These are phyloP conservation scores for Lactifluus volemus DNA, from an alignment of 768 basidiomycete genomes.

Conservation along the genomic window DNA sequence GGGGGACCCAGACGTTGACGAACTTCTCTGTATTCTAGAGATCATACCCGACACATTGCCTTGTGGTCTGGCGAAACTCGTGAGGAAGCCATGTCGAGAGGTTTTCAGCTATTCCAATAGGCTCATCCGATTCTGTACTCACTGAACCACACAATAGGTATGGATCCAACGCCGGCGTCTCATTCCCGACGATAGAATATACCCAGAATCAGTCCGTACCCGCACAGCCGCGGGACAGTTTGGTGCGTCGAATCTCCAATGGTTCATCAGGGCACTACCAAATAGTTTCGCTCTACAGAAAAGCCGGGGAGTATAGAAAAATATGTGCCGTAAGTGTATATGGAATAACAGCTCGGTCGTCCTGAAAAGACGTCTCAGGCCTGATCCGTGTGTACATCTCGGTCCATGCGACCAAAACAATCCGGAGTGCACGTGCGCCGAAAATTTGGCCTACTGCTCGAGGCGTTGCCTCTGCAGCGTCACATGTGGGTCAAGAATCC, in stretches of 20 bases:
- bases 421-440: constrained; percentile 41
- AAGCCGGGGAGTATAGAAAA: neutral
- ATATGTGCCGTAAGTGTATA: neutral
- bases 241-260: neutral
- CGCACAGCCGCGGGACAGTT: neutral
- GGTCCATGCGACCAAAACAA: constrained; percentile 41
- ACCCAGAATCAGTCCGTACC: neutral
- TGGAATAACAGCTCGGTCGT: neutral
- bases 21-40: constrained; percentile 12
- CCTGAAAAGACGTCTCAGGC: constrained; percentile 23
- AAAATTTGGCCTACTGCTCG: constrained; percentile 45
- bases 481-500: constrained; percentile 34
- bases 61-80: constrained; percentile 16
- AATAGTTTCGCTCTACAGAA: neutral
- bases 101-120: neutral
- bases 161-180: constrained; percentile 8
- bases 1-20: constrained; percentile 6
- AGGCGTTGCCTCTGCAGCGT: constrained; percentile 43
- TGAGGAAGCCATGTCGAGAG: constrained; percentile 15
- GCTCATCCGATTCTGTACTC: neutral
- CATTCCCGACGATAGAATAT: constrained; percentile 6
- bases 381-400: constrained; percentile 42
- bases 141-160: neutral
- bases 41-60: constrained; percentile 15
- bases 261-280: neutral